Evolutionary conservation across 2,329 filamentous ascomycete species (phyloP), one percentile per base, ranked within the genome.

Genomic region (Davidsoniella eucalypti): DNA sequence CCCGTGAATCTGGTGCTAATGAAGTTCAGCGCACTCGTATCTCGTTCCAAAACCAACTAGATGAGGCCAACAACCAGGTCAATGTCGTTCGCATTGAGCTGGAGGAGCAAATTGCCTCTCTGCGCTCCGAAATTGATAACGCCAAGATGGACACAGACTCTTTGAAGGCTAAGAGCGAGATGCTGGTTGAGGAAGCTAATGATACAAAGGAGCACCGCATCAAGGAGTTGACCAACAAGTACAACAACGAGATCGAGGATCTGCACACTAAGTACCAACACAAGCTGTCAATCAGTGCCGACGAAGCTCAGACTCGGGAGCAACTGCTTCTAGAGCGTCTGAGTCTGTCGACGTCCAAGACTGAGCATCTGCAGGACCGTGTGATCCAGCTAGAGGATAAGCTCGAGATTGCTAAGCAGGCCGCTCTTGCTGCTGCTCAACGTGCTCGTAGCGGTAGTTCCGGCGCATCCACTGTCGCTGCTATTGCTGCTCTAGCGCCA

Each of bases 301-400:
- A 96, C 60, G 88, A 96, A 64, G 83, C 82, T 53, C 80, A 90
- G 58, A 80, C 84, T 46, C 72, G 79, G 2, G 87, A 94, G 63
- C 74, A 81, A 55, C 83, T 88, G 61, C 75, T 93, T 41, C 74
- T 83, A 44, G 87, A 95, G 60, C 80, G 84, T 23, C 74, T 96
- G 50, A 80, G 77, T 55, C 73, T 96, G 51, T 85, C 87, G 0
- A 78, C 88, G 7, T 85, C 87, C 51, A 94, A 90, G 70, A 78
- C 82, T 3, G 79, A 87, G 57, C 84, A 93, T 61, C 76, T 93
- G 18, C 82, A 93, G 61, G 88, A 95, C 58, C 86, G 85, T 58
- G 76, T 95, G 23, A 66, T 75, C 4, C 84, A 93, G 58, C 72
- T 96, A 1, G 87, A 95, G 62, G 88, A 95, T 63, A 90, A 87